A percentile compares a stretch with the other conserved stretches of the same genome.
These are phyloP conservation scores for Coemansia sp. DNA, from an alignment of 192 early-diverging fungal species.

Conservation along the genomic window DNA sequence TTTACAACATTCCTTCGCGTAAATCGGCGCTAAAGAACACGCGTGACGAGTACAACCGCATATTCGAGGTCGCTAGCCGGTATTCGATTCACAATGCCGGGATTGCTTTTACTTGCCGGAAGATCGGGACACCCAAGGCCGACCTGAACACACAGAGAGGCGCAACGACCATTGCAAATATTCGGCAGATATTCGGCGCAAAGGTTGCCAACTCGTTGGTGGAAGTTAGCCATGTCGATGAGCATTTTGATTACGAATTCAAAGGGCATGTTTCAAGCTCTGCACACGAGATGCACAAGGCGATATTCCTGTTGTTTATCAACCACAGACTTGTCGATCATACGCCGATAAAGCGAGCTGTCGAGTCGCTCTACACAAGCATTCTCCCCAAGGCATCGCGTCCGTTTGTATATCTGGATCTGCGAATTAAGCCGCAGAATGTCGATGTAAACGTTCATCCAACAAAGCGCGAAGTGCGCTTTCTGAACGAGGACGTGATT, in stretches of 20 bases:
- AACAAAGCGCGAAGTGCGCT: conserved; percentile 92
- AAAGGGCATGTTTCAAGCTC: conserved; percentile 87
- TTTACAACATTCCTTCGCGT: conserved; percentile 89
- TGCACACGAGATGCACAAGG: conserved; percentile 83
- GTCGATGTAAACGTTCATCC: conserved; percentile 99
- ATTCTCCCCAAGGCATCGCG: conserved; percentile 84
- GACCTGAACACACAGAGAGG: conserved; percentile 74
- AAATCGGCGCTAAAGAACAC: conserved; percentile 80
- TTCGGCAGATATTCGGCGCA: conserved; percentile 82
- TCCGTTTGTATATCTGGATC: conserved; percentile 85
- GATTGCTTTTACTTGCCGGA: conserved; percentile 86
- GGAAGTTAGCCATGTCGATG: conserved; percentile 57
- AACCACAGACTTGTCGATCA: conserved; percentile 83
- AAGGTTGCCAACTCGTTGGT: conserved; percentile 78
- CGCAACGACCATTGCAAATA: conserved; percentile 69
- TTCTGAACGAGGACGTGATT: conserved; percentile 87
- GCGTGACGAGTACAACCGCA: conserved; percentile 86
- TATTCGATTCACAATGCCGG: conserved; percentile 92
- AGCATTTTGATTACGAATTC: conserved; percentile 59
- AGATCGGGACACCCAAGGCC: conserved; percentile 70
- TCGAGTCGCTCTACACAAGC: conserved; percentile 78
- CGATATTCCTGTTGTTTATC: conserved; percentile 89
- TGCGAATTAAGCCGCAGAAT: conserved; percentile 83
- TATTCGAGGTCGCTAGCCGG: conserved; percentile 84
- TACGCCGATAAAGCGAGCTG: conserved; percentile 70